Percentiles rank a stretch among this genome's conserved stretches.
phyloP scores from a whole-genome alignment of 768 basidiomycete species.

The Leucocoprinus sp. region DNA sequence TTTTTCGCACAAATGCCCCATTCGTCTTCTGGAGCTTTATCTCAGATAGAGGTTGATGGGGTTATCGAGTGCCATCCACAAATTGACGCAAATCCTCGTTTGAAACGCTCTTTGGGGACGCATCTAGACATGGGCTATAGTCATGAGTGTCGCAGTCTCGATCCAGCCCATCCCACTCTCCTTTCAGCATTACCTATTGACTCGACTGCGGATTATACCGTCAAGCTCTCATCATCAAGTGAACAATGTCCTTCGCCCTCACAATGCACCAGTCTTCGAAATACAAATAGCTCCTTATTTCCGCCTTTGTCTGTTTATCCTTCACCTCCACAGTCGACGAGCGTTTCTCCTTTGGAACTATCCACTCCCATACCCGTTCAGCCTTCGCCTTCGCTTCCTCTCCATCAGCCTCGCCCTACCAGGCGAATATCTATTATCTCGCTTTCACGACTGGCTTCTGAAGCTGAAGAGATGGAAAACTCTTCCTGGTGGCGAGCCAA shows the following conservation, averaged over 20 bases:
- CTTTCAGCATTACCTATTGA: neutral
- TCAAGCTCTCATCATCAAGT: neutral
- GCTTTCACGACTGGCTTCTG: slow-evolving; percentile 32
- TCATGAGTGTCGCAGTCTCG: neutral
- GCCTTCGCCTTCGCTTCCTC: slow-evolving; percentile 23
- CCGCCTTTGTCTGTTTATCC: slow-evolving; percentile 2
- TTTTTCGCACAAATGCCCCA: neutral
- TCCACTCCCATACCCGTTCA: slow-evolving; percentile 14
- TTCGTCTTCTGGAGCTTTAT: neutral
- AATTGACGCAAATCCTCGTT: neutral
- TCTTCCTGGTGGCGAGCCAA: slow-evolving; percentile 8
- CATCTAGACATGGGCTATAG: neutral
- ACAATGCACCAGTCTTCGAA: no score
- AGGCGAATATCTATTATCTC: slow-evolving; percentile 37
- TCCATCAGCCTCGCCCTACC: slow-evolving; percentile 39
- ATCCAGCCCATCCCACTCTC: neutral
- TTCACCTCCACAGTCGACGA: slow-evolving; percentile 13
- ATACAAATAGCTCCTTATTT: slow-evolving; percentile 5
- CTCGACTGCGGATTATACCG: neutral
- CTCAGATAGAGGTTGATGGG: neutral
- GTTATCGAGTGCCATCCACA: neutral
- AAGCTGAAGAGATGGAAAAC: slow-evolving; percentile 22
- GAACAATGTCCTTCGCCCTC: neutral
- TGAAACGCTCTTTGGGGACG: neutral
- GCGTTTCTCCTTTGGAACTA: slow-evolving; percentile 15